These are phyloP conservation scores for Fragaria nilgerrensis DNA, from an alignment of 306 rosid species.

Conservation along the genomic window DNA sequence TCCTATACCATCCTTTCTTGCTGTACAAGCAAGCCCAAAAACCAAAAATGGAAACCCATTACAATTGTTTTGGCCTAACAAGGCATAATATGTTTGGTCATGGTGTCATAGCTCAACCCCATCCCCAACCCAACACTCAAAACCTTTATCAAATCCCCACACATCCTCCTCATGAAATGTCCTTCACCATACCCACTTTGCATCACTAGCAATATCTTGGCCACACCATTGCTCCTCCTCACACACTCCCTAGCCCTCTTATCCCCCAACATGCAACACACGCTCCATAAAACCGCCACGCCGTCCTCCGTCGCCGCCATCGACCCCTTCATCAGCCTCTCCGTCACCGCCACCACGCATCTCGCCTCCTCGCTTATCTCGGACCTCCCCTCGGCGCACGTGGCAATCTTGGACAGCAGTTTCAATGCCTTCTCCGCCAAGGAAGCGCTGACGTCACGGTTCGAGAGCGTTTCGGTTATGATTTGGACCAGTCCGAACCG, in stretches of 20 bases:
- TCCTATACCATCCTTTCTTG: background rate
- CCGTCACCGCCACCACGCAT: constrained; percentile 36
- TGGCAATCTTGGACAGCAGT: constrained; percentile 30
- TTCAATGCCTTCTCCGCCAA: constrained; percentile 33
- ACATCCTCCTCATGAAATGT: constrained; percentile 47
- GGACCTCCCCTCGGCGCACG: constrained; percentile 49
- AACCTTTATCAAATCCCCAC: constrained; percentile 48
- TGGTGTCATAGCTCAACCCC: constrained; percentile 38
- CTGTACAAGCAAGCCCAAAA: background rate
- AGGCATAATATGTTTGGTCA: constrained; percentile 49
- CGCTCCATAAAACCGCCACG: constrained; percentile 49
- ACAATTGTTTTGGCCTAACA: constrained; percentile 18
- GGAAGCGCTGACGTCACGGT: constrained; percentile 2
- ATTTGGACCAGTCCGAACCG: constrained; percentile 29
- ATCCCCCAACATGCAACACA: constrained; percentile 44
- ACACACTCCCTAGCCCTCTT: constrained; percentile 42
- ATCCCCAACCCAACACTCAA: constrained; percentile 29
- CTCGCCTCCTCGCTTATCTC: constrained; percentile 30
- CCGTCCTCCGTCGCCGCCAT: constrained; percentile 45
- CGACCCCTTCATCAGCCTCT: constrained; percentile 40
- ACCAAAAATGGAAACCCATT: background rate
- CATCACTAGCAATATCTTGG: constrained; percentile 45
- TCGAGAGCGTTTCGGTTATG: constrained; percentile 22
- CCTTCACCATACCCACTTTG: constrained; percentile 48
- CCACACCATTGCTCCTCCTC: constrained; percentile 43